phyloP scores from a whole-genome alignment of 2,329 filamentous ascomycete genomes.

The Penicillium brevicompactum region DNA sequence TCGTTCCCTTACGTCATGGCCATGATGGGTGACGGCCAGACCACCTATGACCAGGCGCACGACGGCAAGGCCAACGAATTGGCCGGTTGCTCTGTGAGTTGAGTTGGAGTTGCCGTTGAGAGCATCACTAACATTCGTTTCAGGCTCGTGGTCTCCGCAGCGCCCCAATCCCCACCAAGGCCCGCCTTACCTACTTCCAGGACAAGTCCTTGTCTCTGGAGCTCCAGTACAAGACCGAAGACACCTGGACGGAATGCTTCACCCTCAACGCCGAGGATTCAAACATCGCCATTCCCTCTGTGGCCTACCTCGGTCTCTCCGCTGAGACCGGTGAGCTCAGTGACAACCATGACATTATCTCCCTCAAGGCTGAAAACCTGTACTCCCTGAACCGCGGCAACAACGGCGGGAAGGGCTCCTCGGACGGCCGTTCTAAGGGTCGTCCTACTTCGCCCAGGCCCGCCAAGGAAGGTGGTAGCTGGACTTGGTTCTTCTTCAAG shows the following conservation, averaged over 20 bases:
- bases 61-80: constrained; percentile 93
- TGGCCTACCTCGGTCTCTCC: constrained; percentile 65
- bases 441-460: constrained; percentile 16
- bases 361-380: constrained; percentile 81
- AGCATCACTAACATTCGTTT: neutral
- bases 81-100: constrained; percentile 79
- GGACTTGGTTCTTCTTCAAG: constrained; percentile 79
- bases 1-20: constrained; percentile 99
- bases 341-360: constrained; percentile 97
- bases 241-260: constrained; percentile 90
- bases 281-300: constrained; percentile 75
- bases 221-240: constrained; percentile 89
- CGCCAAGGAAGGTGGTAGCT: constrained; percentile 50
- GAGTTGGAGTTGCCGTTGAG: neutral
- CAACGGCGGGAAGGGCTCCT: constrained; percentile 29
- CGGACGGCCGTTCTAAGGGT: constrained; percentile 28
- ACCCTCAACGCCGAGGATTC: constrained; percentile 62
- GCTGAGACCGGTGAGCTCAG: constrained; percentile 90
- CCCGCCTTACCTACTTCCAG: constrained; percentile 92
- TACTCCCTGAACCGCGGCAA: constrained; percentile 58
- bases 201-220: constrained; percentile 90
- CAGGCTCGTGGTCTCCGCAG: constrained; percentile 83
- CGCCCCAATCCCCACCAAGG: constrained; percentile 76
- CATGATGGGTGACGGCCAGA: constrained; percentile 92
- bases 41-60: constrained; percentile 85